Evolutionary conservation across 1,284 basidiomycete genomes (phyloP).

Genomic region (Fomitopsis schrenkii): DNA sequence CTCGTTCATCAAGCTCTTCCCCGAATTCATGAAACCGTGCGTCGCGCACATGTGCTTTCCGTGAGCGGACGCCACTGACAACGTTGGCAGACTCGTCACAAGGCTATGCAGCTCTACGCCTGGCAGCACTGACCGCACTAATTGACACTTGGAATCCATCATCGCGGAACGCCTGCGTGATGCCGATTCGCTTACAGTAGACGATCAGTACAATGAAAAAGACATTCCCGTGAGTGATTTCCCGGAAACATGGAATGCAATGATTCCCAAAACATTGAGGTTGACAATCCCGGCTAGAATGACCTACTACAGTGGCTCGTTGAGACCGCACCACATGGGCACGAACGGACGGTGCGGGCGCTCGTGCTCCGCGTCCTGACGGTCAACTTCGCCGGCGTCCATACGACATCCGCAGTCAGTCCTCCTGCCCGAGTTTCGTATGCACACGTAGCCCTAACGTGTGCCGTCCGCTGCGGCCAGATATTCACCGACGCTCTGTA

Average conservation of each 20-base stretch:
- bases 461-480: slow-evolving; percentile 5
- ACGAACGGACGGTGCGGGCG: slow-evolving; percentile 27
- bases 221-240: background rate
- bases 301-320: slow-evolving; percentile 45
- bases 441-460: background rate
- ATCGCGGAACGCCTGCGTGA: background rate
- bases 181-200: background rate
- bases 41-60: background rate
- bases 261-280: no score
- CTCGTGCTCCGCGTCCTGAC: slow-evolving; percentile 36
- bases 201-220: background rate
- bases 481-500: slow-evolving; percentile 30
- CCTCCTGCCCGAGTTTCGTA: no score
- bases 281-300: slow-evolving; percentile 22
- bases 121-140: background rate
- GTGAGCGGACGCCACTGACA: background rate
- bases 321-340: slow-evolving; percentile 28
- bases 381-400: slow-evolving; percentile 40
- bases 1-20: slow-evolving; percentile 29
- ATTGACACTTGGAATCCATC: background rate
- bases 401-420: slow-evolving; percentile 36
- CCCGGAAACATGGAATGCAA: no score
- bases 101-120: background rate
- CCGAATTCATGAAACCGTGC: slow-evolving; percentile 28
- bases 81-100: background rate